Evolutionary conservation across 345 rosid species (phyloP).

Genomic region (Combretum micranthum): DNA sequence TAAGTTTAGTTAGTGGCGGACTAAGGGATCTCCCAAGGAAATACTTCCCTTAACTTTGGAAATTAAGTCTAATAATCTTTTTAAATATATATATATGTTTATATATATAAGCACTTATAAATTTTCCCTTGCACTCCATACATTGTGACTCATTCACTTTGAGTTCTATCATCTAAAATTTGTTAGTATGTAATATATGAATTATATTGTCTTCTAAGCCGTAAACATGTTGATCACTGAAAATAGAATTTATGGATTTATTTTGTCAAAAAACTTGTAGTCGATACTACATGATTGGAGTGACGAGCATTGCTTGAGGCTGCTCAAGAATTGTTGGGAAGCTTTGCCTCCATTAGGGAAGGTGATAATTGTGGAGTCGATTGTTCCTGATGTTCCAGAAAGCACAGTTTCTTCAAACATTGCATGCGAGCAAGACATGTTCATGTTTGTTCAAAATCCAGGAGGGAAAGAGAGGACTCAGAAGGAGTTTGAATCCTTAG

Average conservation of each 20-base stretch:
- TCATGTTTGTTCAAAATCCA: conserved; percentile 8
- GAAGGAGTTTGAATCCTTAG: conserved; percentile 14
- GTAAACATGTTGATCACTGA: neutral
- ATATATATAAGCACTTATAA: too few relatives aligned
- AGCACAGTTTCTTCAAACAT: conserved; percentile 6
- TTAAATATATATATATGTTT: too few relatives aligned
- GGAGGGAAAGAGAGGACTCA: conserved; percentile 14
- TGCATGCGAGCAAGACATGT: conserved; percentile 1
- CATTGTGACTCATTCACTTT: too few relatives aligned
- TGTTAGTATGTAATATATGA: too few relatives aligned
- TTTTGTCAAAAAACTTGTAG: neutral
- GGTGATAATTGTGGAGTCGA: conserved; percentile 11
- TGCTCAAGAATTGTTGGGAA: conserved; percentile 14
- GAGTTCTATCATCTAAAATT: too few relatives aligned
- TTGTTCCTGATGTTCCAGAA: conserved; percentile 9
- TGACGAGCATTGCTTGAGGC: conserved; percentile 5
- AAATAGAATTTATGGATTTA: too few relatives aligned
- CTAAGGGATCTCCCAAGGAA: too few relatives aligned
- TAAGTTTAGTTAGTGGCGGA: too few relatives aligned
- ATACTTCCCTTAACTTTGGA: too few relatives aligned
- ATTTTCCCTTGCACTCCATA: too few relatives aligned
- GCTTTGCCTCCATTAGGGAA: conserved; percentile 8
- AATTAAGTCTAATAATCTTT: too few relatives aligned
- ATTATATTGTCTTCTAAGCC: neutral
- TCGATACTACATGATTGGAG: conserved; percentile 15